Conservation (phyloP, 345 rosid species). For the Linum lewisii region DNA sequence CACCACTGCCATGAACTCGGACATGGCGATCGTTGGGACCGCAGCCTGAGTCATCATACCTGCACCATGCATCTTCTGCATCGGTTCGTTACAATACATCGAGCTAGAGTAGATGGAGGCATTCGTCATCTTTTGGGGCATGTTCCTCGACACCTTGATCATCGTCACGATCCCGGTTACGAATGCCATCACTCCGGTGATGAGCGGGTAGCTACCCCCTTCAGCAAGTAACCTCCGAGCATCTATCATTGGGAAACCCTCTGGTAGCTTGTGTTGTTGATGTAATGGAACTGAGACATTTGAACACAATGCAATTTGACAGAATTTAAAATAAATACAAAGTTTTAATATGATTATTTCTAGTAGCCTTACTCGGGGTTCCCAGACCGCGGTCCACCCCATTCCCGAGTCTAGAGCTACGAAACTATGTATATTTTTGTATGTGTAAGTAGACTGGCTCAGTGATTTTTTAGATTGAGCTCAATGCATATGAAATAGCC, state of each 20-base stretch:
- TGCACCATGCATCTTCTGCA: slow-evolving; percentile 22
- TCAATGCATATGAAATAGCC: too few relatives aligned
- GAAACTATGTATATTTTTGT: too few relatives aligned
- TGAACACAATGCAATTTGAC: too few relatives aligned
- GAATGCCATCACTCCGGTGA: slow-evolving; percentile 75
- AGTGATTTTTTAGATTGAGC: too few relatives aligned
- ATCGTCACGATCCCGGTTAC: slow-evolving; percentile 74
- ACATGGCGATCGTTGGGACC: slow-evolving; percentile 28
- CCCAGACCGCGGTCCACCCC: too few relatives aligned
- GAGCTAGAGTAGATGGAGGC: slow-evolving; percentile 48
- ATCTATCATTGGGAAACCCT: neutral
- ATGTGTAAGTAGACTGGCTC: too few relatives aligned
- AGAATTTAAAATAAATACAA: too few relatives aligned
- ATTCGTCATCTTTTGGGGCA: slow-evolving; percentile 61
- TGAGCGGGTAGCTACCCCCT: slow-evolving; percentile 43
- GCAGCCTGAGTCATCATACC: slow-evolving; percentile 4
- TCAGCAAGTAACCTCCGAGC: slow-evolving; percentile 28
- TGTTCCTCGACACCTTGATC: slow-evolving; percentile 62
- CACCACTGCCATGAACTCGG: slow-evolving; percentile 50
- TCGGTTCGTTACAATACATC: slow-evolving; percentile 26
- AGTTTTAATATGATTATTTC: too few relatives aligned
- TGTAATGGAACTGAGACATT: neutral
- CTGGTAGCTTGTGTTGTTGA: neutral
- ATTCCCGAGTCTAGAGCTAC: too few relatives aligned
- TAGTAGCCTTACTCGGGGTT: too few relatives aligned